These are phyloP conservation scores for Thalassiosira hispida DNA, from an alignment of 352 stramenopile species.

Conservation along the genomic window DNA sequence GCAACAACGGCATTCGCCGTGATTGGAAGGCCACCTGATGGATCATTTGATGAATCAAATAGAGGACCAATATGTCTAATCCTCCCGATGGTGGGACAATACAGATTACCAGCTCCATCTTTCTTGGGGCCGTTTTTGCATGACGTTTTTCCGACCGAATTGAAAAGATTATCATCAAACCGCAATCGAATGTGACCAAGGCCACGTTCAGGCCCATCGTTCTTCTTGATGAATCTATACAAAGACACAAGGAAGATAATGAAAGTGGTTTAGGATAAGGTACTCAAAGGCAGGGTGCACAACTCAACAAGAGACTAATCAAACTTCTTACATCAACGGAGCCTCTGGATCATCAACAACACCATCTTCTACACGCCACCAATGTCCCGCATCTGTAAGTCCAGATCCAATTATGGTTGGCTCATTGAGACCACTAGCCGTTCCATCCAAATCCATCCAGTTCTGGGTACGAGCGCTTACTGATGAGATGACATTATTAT, in stretches of 20 bases:
- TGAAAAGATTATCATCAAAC: constrained; percentile 34
- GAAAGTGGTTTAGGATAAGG: no score
- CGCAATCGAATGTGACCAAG: constrained; percentile 47
- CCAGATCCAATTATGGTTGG: constrained; percentile 49
- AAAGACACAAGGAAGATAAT: no score
- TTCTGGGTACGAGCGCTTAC: no score
- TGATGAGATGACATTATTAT: no score
- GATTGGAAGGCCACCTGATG: constrained; percentile 27
- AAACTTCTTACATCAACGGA: constrained; percentile 15
- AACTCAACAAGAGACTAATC: no score
- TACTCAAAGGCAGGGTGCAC: no score
- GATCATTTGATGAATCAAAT: constrained; percentile 25
- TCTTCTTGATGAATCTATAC: constrained; percentile 39
- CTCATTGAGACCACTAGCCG: constrained; percentile 27
- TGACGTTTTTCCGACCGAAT: constrained; percentile 18
- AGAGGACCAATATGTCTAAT: constrained; percentile 26
- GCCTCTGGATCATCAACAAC: constrained; percentile 35
- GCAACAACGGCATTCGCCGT: constrained; percentile 50
- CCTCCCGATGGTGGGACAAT: constrained; percentile 16
- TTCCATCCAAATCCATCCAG: constrained; percentile 53
- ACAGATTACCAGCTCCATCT: constrained; percentile 1
- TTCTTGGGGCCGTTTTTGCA: constrained; percentile 8
- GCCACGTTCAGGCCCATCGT: constrained; percentile 34
- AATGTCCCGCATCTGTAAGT: constrained; percentile 34
- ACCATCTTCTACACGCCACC: constrained; percentile 51